Conservation (phyloP, 805 yeast species). For the Huiozyma sinensis region DNA sequence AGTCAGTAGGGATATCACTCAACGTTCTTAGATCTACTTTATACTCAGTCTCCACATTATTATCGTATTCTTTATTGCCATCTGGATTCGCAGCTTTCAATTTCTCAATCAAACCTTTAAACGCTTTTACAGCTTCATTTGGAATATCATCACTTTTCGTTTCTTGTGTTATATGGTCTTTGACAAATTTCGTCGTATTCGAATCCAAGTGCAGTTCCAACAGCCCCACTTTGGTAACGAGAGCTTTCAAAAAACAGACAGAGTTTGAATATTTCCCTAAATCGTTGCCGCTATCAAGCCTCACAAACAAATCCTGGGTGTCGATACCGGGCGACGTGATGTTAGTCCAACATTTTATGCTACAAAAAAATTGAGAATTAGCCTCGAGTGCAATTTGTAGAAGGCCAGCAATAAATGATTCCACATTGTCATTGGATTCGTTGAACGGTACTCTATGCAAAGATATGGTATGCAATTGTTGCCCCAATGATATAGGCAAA, state of each 20-base stretch:
- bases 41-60: conserved; percentile 9
- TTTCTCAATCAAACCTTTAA: background rate
- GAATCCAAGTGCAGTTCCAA: background rate
- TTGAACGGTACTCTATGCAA: conserved; percentile 11
- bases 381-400: conserved; percentile 3
- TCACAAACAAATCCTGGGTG: conserved; percentile 12
- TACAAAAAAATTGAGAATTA: no score
- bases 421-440: conserved; percentile 7
- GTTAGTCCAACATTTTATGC: conserved; percentile 7
- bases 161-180: background rate
- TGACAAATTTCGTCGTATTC: background rate
- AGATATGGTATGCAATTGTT: conserved; percentile 19
- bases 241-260: background rate
- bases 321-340: conserved; percentile 8
- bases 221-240: background rate
- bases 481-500: conserved; percentile 18
- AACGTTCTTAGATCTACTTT: conserved; percentile 20
- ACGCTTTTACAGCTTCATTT: background rate
- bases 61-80: background rate
- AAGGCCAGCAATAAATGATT: conserved; percentile 4
- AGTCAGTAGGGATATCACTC: conserved; percentile 22
- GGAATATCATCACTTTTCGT: conserved; percentile 1
- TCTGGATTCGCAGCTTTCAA: background rate
- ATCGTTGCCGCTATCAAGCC: conserved; percentile 4
- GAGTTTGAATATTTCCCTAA: background rate